Evolutionary conservation across 2,329 filamentous ascomycete species (phyloP), one percentile per base, ranked within the genome.

Genomic region (Phyllachora maydis): DNA sequence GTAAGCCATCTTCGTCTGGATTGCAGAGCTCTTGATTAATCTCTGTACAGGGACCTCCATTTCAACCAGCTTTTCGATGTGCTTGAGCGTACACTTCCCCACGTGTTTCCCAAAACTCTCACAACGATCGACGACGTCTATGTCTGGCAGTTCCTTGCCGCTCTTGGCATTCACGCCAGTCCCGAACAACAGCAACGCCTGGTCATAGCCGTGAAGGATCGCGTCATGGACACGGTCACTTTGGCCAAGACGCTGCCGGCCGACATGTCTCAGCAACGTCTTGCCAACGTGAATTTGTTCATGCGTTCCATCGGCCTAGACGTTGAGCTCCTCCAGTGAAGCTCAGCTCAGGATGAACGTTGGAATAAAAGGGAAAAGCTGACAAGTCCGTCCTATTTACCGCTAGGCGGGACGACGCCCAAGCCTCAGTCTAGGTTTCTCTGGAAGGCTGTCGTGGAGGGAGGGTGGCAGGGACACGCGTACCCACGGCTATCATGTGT

Each of bases 301-400:
- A 93, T 98, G 83, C 75, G 82, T 40, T 88, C 85, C 26, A 93
- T 98, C 48, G 88, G 88, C n/a, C 61, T 98, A 43, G 88, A 98
- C 53, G 88, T 98, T 23, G 88, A 93, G 37, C 50, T 73, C 24
- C 47, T 69, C 30, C 46, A 51, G 28, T 54, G 35, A 35, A n/a
- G n/a, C n/a, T n/a, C n/a, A n/a, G n/a, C n/a, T n/a, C n/a, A n/a
- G n/a, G n/a, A 24, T 10, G 16, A 18, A 7, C 7, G 7, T 15
- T 3, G 4, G 7, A 3, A 11, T 14, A 22, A 5, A 22, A 10
- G 16, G n/a, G 6, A 25, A 26, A 28, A 31, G 18, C 22, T 26
- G 11, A 15, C 11, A 20, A 22, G 21, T 22, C 13, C 12, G 21
- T 22, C 16, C 13, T 8, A 22, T 11, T 8, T 8, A 22, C 10